Conservation (phyloP, 306 rosid species). For the Castanospermum australe region DNA sequence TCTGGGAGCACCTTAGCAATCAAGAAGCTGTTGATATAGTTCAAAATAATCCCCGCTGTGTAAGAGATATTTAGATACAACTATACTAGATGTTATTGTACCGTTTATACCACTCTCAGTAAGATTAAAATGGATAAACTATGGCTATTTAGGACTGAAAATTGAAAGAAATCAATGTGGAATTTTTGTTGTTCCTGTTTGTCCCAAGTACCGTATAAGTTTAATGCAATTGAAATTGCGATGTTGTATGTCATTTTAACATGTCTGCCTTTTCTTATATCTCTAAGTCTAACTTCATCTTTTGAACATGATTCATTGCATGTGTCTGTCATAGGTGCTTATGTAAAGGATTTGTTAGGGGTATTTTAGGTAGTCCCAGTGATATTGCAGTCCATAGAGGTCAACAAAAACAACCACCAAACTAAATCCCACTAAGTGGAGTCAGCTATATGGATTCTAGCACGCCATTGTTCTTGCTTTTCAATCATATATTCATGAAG, state of each 20-base stretch:
- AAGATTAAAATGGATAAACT: not conserved
- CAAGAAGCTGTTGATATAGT: conserved; percentile 76
- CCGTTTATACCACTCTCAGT: not conserved
- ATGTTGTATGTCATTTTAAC: not conserved
- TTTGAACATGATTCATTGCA: not conserved
- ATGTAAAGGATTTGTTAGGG: not conserved
- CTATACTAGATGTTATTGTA: not conserved
- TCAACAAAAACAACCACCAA: too few relatives aligned
- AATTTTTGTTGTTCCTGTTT: not conserved
- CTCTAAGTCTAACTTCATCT: not conserved
- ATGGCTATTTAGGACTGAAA: not conserved
- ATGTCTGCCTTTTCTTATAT: not conserved
- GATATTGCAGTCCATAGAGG: not conserved
- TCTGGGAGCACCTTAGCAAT: conserved; percentile 79
- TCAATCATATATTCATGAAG: too few relatives aligned
- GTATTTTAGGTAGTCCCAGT: not conserved
- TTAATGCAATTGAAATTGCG: not conserved
- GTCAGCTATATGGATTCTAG: too few relatives aligned
- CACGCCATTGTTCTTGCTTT: too few relatives aligned
- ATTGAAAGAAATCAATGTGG: not conserved
- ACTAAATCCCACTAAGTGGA: too few relatives aligned
- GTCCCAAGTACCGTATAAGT: not conserved
- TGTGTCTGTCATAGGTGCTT: not conserved
- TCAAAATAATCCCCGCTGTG: conserved; percentile 57
- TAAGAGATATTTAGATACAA: conserved; percentile 29